phyloP scores from a whole-genome alignment of 2,329 filamentous ascomycete genomes.

The Fusarium solani-melongenae region DNA sequence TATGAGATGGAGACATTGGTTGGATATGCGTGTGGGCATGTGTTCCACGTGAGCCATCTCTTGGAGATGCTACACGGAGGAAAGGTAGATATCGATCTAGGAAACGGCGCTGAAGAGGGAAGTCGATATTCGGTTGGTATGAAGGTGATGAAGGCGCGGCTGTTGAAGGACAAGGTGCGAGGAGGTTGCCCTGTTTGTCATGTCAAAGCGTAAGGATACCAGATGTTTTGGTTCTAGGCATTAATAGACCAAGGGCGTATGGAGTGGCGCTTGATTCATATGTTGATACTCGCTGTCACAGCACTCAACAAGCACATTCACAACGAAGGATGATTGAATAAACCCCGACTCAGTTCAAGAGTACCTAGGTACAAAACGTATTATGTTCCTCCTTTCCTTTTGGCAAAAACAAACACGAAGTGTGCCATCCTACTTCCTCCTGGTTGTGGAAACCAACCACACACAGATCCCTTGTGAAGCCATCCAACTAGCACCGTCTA shows the following conservation, averaged over 20 bases:
- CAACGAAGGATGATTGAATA: constrained; percentile 9
- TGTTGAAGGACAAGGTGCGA: constrained; percentile 77
- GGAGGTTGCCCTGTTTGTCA: constrained; percentile 73
- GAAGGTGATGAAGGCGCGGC: constrained; percentile 87
- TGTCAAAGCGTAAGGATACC: constrained; percentile 32
- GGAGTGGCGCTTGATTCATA: constrained; percentile 16
- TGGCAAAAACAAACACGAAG: constrained; percentile 26
- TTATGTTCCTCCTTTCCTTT: constrained; percentile 32
- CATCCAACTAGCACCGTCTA: constrained; percentile 33
- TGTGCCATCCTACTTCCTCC: constrained; percentile 33
- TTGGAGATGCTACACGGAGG: constrained; percentile 63
- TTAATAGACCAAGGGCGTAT: constrained; percentile 23
- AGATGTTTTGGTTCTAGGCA: constrained; percentile 15
- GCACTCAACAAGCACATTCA: constrained; percentile 1
- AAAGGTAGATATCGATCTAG: constrained; percentile 60
- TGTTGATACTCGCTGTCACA: background rate
- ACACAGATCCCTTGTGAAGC: constrained; percentile 14
- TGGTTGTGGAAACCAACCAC: constrained; percentile 23
- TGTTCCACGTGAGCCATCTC: constrained; percentile 81
- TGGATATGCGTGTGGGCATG: constrained; percentile 84
- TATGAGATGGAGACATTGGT: constrained; percentile 78
- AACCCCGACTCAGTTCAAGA: constrained; percentile 34
- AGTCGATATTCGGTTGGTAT: constrained; percentile 77
- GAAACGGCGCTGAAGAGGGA: constrained; percentile 54
- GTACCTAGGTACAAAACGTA: constrained; percentile 43